Evolutionary conservation across 495 filamentous ascomycete genomes (phyloP), one percentile per base, ranked within the genome.

Genomic region (Daldinia grandis): DNA sequence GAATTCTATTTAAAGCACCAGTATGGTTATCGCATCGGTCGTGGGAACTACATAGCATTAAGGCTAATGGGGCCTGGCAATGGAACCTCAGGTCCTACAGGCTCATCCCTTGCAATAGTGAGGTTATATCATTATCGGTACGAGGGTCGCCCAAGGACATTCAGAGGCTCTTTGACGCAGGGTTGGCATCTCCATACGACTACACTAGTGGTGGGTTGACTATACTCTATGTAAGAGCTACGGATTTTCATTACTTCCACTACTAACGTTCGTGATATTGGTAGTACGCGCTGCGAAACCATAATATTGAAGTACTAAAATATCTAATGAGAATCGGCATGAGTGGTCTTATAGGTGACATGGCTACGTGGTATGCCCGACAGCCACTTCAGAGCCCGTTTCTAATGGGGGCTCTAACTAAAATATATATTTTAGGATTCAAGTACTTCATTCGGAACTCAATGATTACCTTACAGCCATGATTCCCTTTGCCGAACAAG

Each of bases 11-110:
- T 6, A 38, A 62, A 44, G 30, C 58, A 1, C 68, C 62, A 12
- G 25, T 3, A 4, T 71, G 62, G 62, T 40, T 66, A 19, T 61
- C 68, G 3, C 15, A 12, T 7, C 38, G 38, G 15, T 61, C 67
- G 0, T 71, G 67, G 67, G 71, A 74, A 33, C 35, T 74, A 28
- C 55, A 71, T 25, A 67, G 62, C 42, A 49, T 30, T 12, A 74
- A 53, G 38, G 63, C 71, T 0, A 25, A 38, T 47, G 71, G 71
- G 1, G 38, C 31, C 28, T 74, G 71, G 67, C 40, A 71, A 5
- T 71, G 19, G 14, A 57, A 67, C 31, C 2, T 74, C 9, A 51
- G 54, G 19, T 59, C 38, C n/a, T 74, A 74, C n/a, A 37, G 38
- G 1, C 10, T 35, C 15, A 14, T 67, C 28, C 58, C 58, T 12